Evolutionary conservation across 169 alveolate genomes (phyloP), one percentile per base, ranked within the genome.

Genomic region (Amoebophrya sp.): DNA sequence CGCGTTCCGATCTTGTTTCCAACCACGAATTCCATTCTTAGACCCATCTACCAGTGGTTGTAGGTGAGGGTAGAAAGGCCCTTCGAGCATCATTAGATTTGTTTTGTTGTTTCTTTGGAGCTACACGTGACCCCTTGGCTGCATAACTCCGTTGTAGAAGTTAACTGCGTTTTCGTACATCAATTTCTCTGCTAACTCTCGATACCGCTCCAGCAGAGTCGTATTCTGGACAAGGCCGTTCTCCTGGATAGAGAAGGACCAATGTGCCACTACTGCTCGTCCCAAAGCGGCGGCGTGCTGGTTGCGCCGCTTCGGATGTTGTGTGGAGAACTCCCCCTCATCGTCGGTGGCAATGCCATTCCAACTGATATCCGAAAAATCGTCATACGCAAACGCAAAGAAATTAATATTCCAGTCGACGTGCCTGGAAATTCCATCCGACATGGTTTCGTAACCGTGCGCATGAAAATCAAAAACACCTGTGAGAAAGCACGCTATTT

Each of bases 391-490:
- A 55, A 89, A 89, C 39, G 40, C 91, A 34, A 89, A 89, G 29
- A 89, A 89, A 34, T 89, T 89, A 55, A 47, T 47, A 47, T 47
- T 47, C 93, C 92, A 92, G 40, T 92, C 94, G 78, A 92, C 90
- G 89, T 90, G 78, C 10, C 94, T 55, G 0, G 91, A 89, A 29
- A 90, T 41, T 0, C 94, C 94, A 38, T 92, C 94, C 40, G 53
- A 41, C 94, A 89, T 90, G 89, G 92, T 89, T 90, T 92, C 94
- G 38, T 92, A 92, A 18, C 94, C 94, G 77, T 41, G 76, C 3
- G 91, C 34, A 36, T 89, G 76, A 34, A 41, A 41, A 0, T 89
- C 89, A 23, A 10, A 65, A 23, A 65, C 89, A 10, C 77, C 77
- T 53, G n/a, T 23, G n/a, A 23, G 77, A 23, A n/a, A n/a, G n/a